Percentiles rank a stretch among this genome's conserved stretches.
Evolutionary conservation across 225 moss, liverwort and hornwort genomes (phyloP).

Genomic region (Takakia lepidozioides): DNA sequence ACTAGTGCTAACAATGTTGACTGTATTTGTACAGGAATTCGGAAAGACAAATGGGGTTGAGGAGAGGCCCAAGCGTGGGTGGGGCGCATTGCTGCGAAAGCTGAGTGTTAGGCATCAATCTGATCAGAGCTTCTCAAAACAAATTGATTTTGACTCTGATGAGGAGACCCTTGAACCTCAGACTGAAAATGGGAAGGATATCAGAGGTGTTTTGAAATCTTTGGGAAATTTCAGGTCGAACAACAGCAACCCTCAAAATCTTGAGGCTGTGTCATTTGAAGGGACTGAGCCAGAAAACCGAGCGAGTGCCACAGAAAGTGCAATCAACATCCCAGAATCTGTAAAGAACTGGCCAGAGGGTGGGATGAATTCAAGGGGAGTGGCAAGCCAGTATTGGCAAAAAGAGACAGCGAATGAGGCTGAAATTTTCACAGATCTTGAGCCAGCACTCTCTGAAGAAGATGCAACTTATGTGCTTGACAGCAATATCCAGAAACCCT

Average conservation of each 20-base stretch:
- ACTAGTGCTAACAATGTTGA: no score
- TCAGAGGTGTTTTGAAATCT: constrained; percentile 42
- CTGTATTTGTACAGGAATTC: no score
- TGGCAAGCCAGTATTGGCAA: constrained; percentile 43
- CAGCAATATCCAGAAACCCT: no score
- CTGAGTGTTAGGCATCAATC: constrained; percentile 23
- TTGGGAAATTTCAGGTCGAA: constrained; percentile 50
- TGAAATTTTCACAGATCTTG: no score
- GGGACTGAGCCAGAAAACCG: no score
- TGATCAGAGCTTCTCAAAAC: constrained; percentile 19
- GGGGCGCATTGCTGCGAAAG: not conserved
- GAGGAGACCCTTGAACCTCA: constrained; percentile 15
- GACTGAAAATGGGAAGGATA: constrained; percentile 38
- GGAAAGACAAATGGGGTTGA: not conserved
- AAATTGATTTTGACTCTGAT: no score
- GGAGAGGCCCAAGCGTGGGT: not conserved
- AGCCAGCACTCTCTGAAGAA: no score
- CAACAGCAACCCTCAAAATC: no score
- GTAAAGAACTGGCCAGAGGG: constrained; percentile 62
- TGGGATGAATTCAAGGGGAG: constrained; percentile 42
- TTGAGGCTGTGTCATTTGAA: no score
- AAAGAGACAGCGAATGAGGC: not conserved
- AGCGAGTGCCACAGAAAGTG: no score
- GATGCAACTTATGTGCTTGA: no score
- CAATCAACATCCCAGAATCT: constrained; percentile 44